A percentile compares a stretch with the other conserved stretches of the same genome.
Conservation (phyloP, 768 basidiomycete genomes). For the Tylopilus sp. region DNA sequence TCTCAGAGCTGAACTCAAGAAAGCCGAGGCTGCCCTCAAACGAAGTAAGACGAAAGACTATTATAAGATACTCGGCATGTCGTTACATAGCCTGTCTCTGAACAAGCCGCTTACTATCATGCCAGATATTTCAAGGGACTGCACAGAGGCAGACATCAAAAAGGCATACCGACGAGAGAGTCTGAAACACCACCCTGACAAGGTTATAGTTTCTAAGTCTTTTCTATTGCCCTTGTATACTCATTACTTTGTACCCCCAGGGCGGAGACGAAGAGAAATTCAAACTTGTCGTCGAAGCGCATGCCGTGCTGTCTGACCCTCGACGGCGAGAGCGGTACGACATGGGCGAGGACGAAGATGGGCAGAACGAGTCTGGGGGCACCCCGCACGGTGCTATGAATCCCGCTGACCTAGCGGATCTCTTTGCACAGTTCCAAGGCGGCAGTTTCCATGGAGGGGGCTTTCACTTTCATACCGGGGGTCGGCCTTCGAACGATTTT, state of each 20-base stretch:
- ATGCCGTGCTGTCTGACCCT: slow-evolving; percentile 79
- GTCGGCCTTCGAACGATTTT: slow-evolving; percentile 14
- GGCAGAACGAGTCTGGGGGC: slow-evolving; percentile 44
- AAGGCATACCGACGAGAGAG: slow-evolving; percentile 89
- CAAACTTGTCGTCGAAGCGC: slow-evolving; percentile 83
- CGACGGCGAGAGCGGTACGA: slow-evolving; percentile 72
- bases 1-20: slow-evolving; percentile 65
- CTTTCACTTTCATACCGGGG: slow-evolving; percentile 26
- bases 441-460: slow-evolving; percentile 31
- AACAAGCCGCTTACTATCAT: background rate
- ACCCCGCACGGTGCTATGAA: slow-evolving; percentile 38
- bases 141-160: slow-evolving; percentile 73
- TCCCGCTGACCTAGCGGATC: slow-evolving; percentile 54
- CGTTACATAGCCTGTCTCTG: background rate
- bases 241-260: slow-evolving; percentile 33
- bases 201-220: slow-evolving; percentile 39
- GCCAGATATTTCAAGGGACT: slow-evolving; percentile 46
- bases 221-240: background rate
- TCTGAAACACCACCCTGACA: slow-evolving; percentile 82
- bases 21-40: slow-evolving; percentile 80
- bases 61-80: slow-evolving; percentile 66
- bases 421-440: slow-evolving; percentile 64
- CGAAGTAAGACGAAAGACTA: slow-evolving; percentile 89
- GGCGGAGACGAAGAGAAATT: slow-evolving; percentile 97
- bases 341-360: slow-evolving; percentile 79